phyloP scores from a whole-genome alignment of 148 eudicot genomes.

The Rhododendron ovatum region DNA sequence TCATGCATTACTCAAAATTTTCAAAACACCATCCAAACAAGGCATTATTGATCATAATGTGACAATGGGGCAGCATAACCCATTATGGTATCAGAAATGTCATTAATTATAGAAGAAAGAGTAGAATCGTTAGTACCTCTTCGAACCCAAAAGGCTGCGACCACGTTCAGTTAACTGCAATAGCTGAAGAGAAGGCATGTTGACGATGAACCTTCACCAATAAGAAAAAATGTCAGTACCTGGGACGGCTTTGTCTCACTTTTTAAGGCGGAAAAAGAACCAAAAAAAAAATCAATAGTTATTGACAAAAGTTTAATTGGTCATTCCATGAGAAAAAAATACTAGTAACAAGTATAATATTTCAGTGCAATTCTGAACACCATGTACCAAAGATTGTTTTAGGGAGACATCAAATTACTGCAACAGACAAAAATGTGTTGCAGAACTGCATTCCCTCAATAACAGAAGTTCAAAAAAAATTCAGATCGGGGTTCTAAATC shows the following conservation, averaged over 20 bases:
- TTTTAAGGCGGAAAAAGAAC: background rate
- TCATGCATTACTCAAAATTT: no score
- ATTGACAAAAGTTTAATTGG: background rate
- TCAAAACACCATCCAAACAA: no score
- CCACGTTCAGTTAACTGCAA: slow-evolving; percentile 92
- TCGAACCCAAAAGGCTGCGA: slow-evolving; percentile 68
- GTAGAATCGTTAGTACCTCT: slow-evolving; percentile 41
- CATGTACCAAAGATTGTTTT: background rate
- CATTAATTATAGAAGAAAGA: background rate
- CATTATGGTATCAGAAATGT: background rate
- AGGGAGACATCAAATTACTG: background rate
- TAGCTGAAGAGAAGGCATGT: slow-evolving; percentile 94
- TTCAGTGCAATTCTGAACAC: background rate
- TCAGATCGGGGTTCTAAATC: background rate
- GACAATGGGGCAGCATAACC: background rate
- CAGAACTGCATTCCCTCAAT: background rate
- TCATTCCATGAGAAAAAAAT: background rate
- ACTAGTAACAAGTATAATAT: background rate
- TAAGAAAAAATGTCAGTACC: slow-evolving; percentile 24
- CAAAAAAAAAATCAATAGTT: background rate
- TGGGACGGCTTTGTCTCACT: slow-evolving; percentile 16
- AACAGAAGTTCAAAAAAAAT: background rate
- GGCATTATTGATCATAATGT: background rate
- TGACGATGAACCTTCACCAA: slow-evolving; percentile 25
- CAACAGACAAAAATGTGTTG: background rate